Evolutionary conservation across 805 yeast species (phyloP).

Genomic region (Maudiozyma bulderi): DNA sequence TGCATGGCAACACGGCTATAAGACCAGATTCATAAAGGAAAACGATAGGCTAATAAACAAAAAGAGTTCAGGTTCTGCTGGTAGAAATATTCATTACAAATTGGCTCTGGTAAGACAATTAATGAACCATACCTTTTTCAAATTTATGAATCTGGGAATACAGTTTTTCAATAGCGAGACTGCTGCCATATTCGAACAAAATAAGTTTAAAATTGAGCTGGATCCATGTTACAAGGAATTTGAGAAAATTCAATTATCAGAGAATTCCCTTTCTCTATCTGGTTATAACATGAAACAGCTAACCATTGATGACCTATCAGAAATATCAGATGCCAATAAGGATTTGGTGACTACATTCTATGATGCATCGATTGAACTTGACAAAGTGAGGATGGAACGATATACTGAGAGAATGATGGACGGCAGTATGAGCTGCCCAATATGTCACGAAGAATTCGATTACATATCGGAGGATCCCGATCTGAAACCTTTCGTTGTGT

Average conservation of each 20-base stretch:
- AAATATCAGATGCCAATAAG: slow-evolving; percentile 17
- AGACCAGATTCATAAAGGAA: slow-evolving; percentile 47
- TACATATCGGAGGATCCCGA: slow-evolving; percentile 25
- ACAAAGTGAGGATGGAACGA: slow-evolving; percentile 7
- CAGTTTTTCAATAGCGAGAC: slow-evolving; percentile 34
- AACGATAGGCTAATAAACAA: slow-evolving; percentile 31
- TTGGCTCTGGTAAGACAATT: slow-evolving; percentile 41
- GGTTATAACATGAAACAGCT: slow-evolving; percentile 3
- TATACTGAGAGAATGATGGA: slow-evolving; percentile 15
- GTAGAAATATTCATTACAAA: slow-evolving; percentile 32
- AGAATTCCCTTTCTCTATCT: slow-evolving; percentile 4
- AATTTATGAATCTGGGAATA: slow-evolving; percentile 36
- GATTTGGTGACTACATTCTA: slow-evolving; percentile 23
- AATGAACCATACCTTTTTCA: slow-evolving; percentile 36
- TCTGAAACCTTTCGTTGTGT: slow-evolving; percentile 27
- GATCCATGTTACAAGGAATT: background rate
- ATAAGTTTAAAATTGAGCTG: slow-evolving; percentile 13
- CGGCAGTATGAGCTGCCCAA: slow-evolving; percentile 24
- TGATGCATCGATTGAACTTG: slow-evolving; percentile 6
- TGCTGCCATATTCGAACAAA: slow-evolving; percentile 14
- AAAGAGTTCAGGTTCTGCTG: slow-evolving; percentile 25
- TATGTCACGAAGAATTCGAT: slow-evolving; percentile 29
- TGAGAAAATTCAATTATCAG: background rate
- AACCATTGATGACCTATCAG: slow-evolving; percentile 9
- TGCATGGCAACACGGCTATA: slow-evolving; percentile 70